Conservation (phyloP, 805 yeast genomes). For the Pichia manshurica region DNA sequence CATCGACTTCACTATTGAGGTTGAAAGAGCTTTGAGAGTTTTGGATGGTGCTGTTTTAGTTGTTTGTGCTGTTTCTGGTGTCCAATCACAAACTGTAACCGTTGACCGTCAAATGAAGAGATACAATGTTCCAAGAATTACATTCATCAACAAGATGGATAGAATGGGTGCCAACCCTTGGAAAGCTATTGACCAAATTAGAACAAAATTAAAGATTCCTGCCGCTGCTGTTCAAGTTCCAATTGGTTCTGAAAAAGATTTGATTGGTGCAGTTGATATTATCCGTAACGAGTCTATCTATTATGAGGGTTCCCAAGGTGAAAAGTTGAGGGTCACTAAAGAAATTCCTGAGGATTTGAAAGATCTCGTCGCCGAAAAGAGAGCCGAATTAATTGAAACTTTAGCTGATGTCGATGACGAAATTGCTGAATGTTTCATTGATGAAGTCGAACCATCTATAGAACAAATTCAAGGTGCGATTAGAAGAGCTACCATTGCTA, state of each 20-base stretch:
- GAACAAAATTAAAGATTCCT: constrained; percentile 78
- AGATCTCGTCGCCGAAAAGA: constrained; percentile 84
- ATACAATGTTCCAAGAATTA: constrained; percentile 93
- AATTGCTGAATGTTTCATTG: constrained; percentile 87
- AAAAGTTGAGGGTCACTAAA: constrained; percentile 51
- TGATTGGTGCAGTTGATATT: constrained; percentile 86
- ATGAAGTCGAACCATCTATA: constrained; percentile 80
- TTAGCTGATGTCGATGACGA: constrained; percentile 98
- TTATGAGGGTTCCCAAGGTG: constrained; percentile 90
- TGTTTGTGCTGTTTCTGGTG: constrained; percentile 98
- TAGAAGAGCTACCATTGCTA: constrained; percentile 90
- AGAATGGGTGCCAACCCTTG: constrained; percentile 99
- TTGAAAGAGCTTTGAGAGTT: constrained; percentile 96
- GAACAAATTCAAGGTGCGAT: constrained; percentile 85
- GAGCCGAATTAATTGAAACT: constrained; percentile 80
- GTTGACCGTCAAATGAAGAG: constrained; percentile 99
- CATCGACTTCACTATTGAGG: constrained; percentile 97
- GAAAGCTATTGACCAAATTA: constrained; percentile 87
- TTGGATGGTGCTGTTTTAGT: constrained; percentile 97
- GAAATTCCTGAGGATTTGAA: constrained; percentile 75
- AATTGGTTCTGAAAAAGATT: constrained; percentile 83
- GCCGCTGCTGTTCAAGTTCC: constrained; percentile 99
- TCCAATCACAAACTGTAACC: constrained; percentile 96
- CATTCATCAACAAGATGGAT: constrained; percentile 97
- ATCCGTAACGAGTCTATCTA: constrained; percentile 82